These are phyloP conservation scores for Aspergillus sp. DNA, from an alignment of 2,329 filamentous ascomycete genomes.

Conservation along the genomic window DNA sequence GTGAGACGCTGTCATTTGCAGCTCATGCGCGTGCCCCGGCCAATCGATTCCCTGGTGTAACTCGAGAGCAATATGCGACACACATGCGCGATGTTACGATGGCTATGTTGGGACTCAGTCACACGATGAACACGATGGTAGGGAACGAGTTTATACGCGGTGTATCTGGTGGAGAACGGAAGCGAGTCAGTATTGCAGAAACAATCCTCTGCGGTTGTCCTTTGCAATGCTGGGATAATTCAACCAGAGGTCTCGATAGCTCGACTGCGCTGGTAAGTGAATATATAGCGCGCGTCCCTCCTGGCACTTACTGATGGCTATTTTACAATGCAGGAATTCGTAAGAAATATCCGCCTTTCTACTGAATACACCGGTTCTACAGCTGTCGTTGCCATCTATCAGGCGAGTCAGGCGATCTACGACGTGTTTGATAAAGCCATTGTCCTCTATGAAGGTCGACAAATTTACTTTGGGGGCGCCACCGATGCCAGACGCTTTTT, in stretches of 20 bases:
- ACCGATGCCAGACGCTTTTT: slow-evolving; percentile 63
- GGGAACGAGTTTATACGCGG: slow-evolving; percentile 58
- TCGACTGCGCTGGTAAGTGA: slow-evolving; percentile 48
- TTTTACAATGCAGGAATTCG: slow-evolving; percentile 45
- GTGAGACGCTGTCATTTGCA: slow-evolving; percentile 75
- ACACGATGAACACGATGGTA: slow-evolving; percentile 51
- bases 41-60: slow-evolving; percentile 38
- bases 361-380: slow-evolving; percentile 50
- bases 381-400: slow-evolving; percentile 55
- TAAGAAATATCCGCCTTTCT: slow-evolving; percentile 48
- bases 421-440: slow-evolving; percentile 68
- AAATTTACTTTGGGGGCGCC: slow-evolving; percentile 72
- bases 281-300: neutral
- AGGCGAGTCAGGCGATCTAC: slow-evolving; percentile 46
- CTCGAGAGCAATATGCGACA: slow-evolving; percentile 45
- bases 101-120: slow-evolving; percentile 54
- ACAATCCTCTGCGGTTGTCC: slow-evolving; percentile 46
- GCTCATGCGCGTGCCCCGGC: slow-evolving; percentile 59
- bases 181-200: slow-evolving; percentile 62
- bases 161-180: slow-evolving; percentile 60
- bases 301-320: neutral
- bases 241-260: slow-evolving; percentile 50
- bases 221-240: slow-evolving; percentile 48
- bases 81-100: slow-evolving; percentile 53
- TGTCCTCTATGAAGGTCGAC: slow-evolving; percentile 70